Evolutionary conservation across 345 rosid genomes (phyloP), one percentile per base, ranked within the genome.

Genomic region (Trapa bicornis): DNA sequence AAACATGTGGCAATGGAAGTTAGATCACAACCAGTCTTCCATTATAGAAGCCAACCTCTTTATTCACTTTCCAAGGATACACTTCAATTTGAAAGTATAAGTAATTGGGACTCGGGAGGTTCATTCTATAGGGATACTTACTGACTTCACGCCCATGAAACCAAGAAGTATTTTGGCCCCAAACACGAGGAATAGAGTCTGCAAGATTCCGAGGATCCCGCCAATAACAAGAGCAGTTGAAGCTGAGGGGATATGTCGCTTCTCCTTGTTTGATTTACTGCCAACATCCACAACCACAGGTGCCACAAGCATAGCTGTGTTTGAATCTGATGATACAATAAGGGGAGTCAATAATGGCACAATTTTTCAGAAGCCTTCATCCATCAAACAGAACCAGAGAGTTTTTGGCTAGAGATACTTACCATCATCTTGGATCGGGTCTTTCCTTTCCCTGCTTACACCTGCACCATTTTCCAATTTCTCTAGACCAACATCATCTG

Each of bases 61-160:
- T 22, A 22, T 22, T 22, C 29, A 22, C 29, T 22, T 22, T 22
- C 29, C 29, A 22, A 22, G 29, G 29, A 22, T 22, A 22, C 29
- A 22, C 29, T 22, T 22, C 29, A 22, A 0, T 22, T 0, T 22
- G 29, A 22, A 22, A 22, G 29, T 22, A 22, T 22, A 22, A 22
- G 29, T 22, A 22, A 22, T 22, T 22, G 29, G 29, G 29, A 22
- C 29, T 22, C 29, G 29, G 29, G 29, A 22, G 17, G 56, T 1
- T 43, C 2, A 60, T 35, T 52, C 17, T 37, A 37, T 37, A 50
- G 57, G 33, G 10, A 1, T 65, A 78, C 90, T 83, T 77, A 94
- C 99, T 65, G 83, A 73, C 78, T 85, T 87, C 17, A 94, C 87
- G 37, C 96, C 99, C 99, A 94, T 94, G n/a, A 94, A n/a, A 69